These are phyloP conservation scores for Ilyonectria mors-panacis DNA, from an alignment of 2,329 filamentous ascomycete species.

Conservation along the genomic window DNA sequence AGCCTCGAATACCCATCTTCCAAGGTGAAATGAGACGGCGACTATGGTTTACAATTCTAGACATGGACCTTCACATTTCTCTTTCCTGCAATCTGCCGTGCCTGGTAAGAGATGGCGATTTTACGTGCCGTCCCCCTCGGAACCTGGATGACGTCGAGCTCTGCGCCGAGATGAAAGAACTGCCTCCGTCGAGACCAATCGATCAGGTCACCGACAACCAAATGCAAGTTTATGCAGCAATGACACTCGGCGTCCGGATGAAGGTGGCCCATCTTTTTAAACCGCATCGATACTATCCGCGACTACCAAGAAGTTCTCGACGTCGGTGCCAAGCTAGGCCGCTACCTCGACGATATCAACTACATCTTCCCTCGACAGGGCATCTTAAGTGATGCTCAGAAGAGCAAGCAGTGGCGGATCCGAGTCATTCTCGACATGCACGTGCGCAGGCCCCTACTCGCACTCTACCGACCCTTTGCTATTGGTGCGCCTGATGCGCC, in stretches of 20 bases:
- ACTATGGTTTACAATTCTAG: conserved; percentile 70
- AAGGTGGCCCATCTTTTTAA: conserved; percentile 65
- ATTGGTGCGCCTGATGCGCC: conserved; percentile 66
- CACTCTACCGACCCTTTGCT: conserved; percentile 69
- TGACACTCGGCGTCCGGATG: conserved; percentile 65
- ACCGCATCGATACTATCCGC: conserved; percentile 66
- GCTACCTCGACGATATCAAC: conserved; percentile 68
- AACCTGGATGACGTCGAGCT: conserved; percentile 69
- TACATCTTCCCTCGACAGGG: conserved; percentile 65
- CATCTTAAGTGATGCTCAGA: conserved; percentile 58
- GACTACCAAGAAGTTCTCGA: conserved; percentile 69
- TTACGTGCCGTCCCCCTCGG: conserved; percentile 66
- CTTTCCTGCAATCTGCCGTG: conserved; percentile 67
- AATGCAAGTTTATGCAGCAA: conserved; percentile 68
- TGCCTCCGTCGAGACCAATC: conserved; percentile 65
- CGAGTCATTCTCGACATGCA: conserved; percentile 69
- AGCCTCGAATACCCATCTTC: conserved; percentile 64
- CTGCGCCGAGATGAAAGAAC: conserved; percentile 61
- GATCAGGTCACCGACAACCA: conserved; percentile 68
- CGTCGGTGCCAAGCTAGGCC: conserved; percentile 67
- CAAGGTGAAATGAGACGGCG: conserved; percentile 68
- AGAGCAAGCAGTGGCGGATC: conserved; percentile 67
- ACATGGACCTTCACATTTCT: conserved; percentile 70
- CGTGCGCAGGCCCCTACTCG: conserved; percentile 65
- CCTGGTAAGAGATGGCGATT: conserved; percentile 67